Base-by-base conservation (phyloP, 352 stramenopile species). In the Aphanomyces astaci region DNA sequence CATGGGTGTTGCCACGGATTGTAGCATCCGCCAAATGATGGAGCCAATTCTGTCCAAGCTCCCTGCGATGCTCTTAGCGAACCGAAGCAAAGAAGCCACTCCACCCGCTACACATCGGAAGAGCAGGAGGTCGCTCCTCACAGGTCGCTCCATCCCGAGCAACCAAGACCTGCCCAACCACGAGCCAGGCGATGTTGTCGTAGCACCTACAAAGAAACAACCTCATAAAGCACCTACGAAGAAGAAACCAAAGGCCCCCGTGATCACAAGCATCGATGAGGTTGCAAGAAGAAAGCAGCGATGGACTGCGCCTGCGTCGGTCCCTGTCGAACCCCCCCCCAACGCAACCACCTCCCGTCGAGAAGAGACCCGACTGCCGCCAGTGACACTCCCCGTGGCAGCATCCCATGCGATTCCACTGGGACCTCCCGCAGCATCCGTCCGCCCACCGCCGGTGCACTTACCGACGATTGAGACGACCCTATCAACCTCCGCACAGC, bases 11-110 rank as follows among this genome's bases (percentile, higher is more conserved):
- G n/a, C n/a, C n/a, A n/a, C n/a, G n/a, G n/a, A n/a, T n/a, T n/a
- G 19, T 52, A 87, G 79, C 24, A 84, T 94, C 70, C 81, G 78
- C 62, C 80, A 92, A 62, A 70, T 92, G 40, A 94, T 94, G 83
- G 75, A 92, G 71, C 85, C 81, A 7, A 66, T 92, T 60, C 72
- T 90, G 62, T 77, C 77, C 22, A 94, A 88, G 70, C 36, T 94
- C 32, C 81, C 82, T 30, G 71, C 79, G 17, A 73, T 92, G n/a
- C 46, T 91, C n/a, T 66, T 90, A 57, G 75, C 75, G 36, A 78
- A 31, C 30, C 45, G 27, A 54, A 27, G 25, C 36, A 65, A 65
- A 5, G 36, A 33, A 10, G 43, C 10, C 3, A 52, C 25, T n/a
- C 59, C 9, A 28, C 30, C 5, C 7, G 24, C 3, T 54, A 72